A percentile compares a stretch with the other conserved stretches of the same genome.
Conservation (phyloP, 768 basidiomycete genomes). For the Suillus clintonianus region DNA sequence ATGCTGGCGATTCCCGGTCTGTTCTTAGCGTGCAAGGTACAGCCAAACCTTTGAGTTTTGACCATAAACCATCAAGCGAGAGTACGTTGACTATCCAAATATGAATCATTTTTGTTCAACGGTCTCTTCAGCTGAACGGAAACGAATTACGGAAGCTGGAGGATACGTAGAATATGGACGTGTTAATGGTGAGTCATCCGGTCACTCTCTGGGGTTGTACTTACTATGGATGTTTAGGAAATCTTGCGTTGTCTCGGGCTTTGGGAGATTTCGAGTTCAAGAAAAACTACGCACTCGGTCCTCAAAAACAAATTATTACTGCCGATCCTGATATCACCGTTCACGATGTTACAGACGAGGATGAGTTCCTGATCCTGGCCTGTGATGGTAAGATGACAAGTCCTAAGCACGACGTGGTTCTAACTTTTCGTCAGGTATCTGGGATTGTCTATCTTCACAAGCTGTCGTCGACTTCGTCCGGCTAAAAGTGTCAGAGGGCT, state of each 20-base stretch:
- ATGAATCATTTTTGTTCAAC: slow-evolving; percentile 5
- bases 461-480: slow-evolving; percentile 90
- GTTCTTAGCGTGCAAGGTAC: slow-evolving; percentile 85
- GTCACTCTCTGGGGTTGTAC: slow-evolving; percentile 2
- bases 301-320: slow-evolving; percentile 94
- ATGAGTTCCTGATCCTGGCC: slow-evolving; percentile 95
- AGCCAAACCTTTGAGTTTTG: slow-evolving; percentile 86
- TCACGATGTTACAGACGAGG: slow-evolving; percentile 83
- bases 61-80: slow-evolving; percentile 93
- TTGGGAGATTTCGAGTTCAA: slow-evolving; percentile 99
- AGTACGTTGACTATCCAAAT: slow-evolving; percentile 46
- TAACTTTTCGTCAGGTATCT: slow-evolving; percentile 72
- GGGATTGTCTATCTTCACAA: slow-evolving; percentile 96
- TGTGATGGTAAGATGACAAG: slow-evolving; percentile 79
- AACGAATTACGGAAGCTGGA: slow-evolving; percentile 86
- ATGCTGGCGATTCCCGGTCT: slow-evolving; percentile 94
- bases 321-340: slow-evolving; percentile 87
- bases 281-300: slow-evolving; percentile 77
- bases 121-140: slow-evolving; percentile 64
- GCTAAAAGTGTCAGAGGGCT: slow-evolving; percentile 76
- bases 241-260: slow-evolving; percentile 92
- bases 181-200: slow-evolving; percentile 76
- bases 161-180: slow-evolving; percentile 97
- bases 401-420: background rate
- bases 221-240: slow-evolving; percentile 53